Conservation (phyloP, 2,329 filamentous ascomycete species). For the Phoma herbarum region DNA sequence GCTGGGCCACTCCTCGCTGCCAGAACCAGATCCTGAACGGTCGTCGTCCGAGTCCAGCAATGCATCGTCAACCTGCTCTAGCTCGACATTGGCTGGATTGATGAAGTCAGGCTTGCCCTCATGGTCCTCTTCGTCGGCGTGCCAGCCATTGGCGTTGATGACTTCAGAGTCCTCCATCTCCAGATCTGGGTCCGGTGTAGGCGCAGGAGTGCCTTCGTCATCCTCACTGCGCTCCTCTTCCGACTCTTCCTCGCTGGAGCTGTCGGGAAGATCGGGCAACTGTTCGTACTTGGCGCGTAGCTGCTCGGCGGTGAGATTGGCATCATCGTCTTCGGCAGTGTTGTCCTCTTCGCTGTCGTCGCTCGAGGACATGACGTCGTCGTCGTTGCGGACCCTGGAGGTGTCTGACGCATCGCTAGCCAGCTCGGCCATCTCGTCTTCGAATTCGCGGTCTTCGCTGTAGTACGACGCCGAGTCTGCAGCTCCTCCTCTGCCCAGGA, state of each 20-base stretch:
- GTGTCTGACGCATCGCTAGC: slow-evolving; percentile 33
- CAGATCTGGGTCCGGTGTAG: slow-evolving; percentile 44
- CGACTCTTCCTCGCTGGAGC: slow-evolving; percentile 34
- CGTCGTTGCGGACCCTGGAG: slow-evolving; percentile 48
- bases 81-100: slow-evolving; percentile 48
- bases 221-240: slow-evolving; percentile 46
- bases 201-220: slow-evolving; percentile 26
- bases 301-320: slow-evolving; percentile 73
- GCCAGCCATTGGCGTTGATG: slow-evolving; percentile 34
- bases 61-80: slow-evolving; percentile 54
- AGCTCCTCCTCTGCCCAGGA: slow-evolving; percentile 44
- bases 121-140: slow-evolving; percentile 26
- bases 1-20: slow-evolving; percentile 50
- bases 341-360: slow-evolving; percentile 50
- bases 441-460: slow-evolving; percentile 52
- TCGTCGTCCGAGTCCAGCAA: slow-evolving; percentile 51
- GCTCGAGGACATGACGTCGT: slow-evolving; percentile 50
- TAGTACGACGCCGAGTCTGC: slow-evolving; percentile 50
- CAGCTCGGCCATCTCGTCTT: slow-evolving; percentile 42
- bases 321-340: slow-evolving; percentile 63
- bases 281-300: slow-evolving; percentile 73
- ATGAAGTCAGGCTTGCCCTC: slow-evolving; percentile 36
- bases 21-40: slow-evolving; percentile 45
- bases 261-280: slow-evolving; percentile 61
- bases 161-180: slow-evolving; percentile 29